Conservation (phyloP, 192 early-diverging fungal genomes). For the Coemansia brasiliensis region DNA sequence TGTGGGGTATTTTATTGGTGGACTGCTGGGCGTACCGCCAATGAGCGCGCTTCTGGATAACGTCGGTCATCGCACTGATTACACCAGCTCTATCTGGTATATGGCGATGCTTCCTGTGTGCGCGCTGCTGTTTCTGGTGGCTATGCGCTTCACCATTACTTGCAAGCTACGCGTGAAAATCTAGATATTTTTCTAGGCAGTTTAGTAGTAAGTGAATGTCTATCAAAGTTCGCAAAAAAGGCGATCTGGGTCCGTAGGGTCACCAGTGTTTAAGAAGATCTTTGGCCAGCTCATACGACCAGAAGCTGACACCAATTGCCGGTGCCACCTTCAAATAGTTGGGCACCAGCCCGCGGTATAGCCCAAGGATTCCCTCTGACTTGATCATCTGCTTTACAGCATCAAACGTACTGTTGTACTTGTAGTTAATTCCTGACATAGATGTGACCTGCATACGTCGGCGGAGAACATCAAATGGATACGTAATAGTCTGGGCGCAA, state of each 20-base stretch:
- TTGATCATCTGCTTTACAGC: constrained; percentile 62
- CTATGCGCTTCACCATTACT: constrained; percentile 38
- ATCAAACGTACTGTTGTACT: constrained; percentile 73
- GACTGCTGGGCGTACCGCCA: constrained; percentile 44
- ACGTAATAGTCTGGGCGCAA: constrained; percentile 80
- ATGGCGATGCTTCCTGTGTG: constrained; percentile 45
- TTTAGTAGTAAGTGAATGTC: constrained; percentile 7
- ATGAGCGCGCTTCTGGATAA: constrained; percentile 51
- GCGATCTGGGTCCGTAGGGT: neutral
- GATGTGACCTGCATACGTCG: constrained; percentile 78
- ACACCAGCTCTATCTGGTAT: constrained; percentile 47
- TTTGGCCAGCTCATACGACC: constrained; percentile 78
- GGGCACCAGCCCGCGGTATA: constrained; percentile 77
- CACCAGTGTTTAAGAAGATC: constrained; percentile 61
- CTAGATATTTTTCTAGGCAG: constrained; percentile 7
- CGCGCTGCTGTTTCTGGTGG: constrained; percentile 35
- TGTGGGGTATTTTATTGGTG: constrained; percentile 44
- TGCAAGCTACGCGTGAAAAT: constrained; percentile 15
- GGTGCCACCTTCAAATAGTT: constrained; percentile 86
- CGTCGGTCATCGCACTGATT: constrained; percentile 49
- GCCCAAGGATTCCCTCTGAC: constrained; percentile 68
- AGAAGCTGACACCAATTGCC: constrained; percentile 81
- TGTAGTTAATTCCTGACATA: constrained; percentile 67
- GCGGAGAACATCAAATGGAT: constrained; percentile 77
- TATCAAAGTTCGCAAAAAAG: constrained; percentile 1